Evolutionary conservation across 225 moss, liverwort and hornwort species (phyloP).

Genomic region (Polytrichum commune): DNA sequence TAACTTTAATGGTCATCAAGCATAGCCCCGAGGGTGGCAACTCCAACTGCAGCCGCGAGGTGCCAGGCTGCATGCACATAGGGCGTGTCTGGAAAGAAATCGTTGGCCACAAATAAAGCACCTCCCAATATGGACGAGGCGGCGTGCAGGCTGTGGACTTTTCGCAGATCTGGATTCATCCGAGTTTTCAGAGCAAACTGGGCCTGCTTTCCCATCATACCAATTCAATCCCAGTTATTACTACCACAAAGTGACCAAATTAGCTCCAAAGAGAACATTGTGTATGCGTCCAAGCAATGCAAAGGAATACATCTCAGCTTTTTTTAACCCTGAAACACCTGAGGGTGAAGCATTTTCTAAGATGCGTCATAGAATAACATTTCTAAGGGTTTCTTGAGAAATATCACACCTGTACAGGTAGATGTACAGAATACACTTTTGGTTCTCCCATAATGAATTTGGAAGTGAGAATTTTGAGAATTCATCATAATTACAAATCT

Average conservation of each 20-base stretch:
- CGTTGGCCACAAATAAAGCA: conserved; percentile 77
- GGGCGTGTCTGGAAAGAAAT: conserved; percentile 56
- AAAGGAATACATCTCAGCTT: too few relatives aligned
- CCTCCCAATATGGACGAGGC: conserved; percentile 67
- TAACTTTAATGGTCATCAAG: conserved; percentile 18
- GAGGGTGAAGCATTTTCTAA: too few relatives aligned
- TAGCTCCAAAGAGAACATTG: too few relatives aligned
- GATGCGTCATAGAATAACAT: too few relatives aligned
- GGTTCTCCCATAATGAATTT: too few relatives aligned
- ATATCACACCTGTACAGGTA: too few relatives aligned
- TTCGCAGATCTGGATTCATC: conserved; percentile 67
- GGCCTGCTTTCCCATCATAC: conserved; percentile 31
- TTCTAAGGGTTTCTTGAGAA: too few relatives aligned
- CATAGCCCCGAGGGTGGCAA: conserved; percentile 69
- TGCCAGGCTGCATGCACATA: conserved; percentile 99
- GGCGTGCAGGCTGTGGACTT: conserved; percentile 62
- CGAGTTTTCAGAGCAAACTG: conserved; percentile 56
- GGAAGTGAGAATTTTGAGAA: too few relatives aligned
- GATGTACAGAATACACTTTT: too few relatives aligned
- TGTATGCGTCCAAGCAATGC: too few relatives aligned
- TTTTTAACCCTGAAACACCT: too few relatives aligned
- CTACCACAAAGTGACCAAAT: neutral
- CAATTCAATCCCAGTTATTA: neutral
- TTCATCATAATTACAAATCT: too few relatives aligned
- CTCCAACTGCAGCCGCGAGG: conserved; percentile 76